Base-by-base conservation (phyloP, 768 basidiomycete species). In the Lentinus tigrinus region DNA sequence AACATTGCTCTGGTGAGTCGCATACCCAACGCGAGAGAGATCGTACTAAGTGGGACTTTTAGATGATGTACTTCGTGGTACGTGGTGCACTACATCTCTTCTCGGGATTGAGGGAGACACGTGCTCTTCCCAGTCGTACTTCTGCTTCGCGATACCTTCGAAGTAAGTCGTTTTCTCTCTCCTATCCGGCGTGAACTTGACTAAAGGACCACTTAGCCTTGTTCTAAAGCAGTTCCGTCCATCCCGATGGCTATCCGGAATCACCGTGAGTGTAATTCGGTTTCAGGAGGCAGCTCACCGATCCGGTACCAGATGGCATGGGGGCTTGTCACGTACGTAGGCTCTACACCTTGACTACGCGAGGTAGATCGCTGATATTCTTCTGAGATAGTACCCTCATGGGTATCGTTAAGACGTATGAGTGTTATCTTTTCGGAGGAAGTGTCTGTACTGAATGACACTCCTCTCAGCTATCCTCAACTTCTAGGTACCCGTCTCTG, bases 1-100 rank as follows among this genome's bases (percentile, higher is more conserved):
- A 88, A 88, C 59, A 81, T 87, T 31, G 85, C 85, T 1, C 68
- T 89, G 67, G 87, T 88, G 47, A 13, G 76, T 66, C 13, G 16
- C 55, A 7, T n/a, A 31, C 31, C 7, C 19, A 0, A 40, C 28
- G 4, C 9, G 3, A 14, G 14, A 26, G 9, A 14, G 19, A 14
- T 16, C 38, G 38, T 16, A 52, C 31, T 19, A n/a, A 21, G 11
- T 11, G 5, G 23, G 4, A 8, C 16, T 17, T 16, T 11, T 52
- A 87, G 85, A 86, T 85, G 0, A 83, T 85, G 81, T 89, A 78
- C 65, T 88, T 88, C 67, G 79, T 89, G 40, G 86, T 87, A 65
- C 47, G 84, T 68, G 2, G 14, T 7, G 51, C 37, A 24, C 16
- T 11, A 31, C 31, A 6, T 31, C 31, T 6, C n/a, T n/a, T n/a